A percentile compares a stretch with the other conserved stretches of the same genome.
Conservation (phyloP, 2,329 filamentous ascomycete genomes). For the Daldinia sp. region DNA sequence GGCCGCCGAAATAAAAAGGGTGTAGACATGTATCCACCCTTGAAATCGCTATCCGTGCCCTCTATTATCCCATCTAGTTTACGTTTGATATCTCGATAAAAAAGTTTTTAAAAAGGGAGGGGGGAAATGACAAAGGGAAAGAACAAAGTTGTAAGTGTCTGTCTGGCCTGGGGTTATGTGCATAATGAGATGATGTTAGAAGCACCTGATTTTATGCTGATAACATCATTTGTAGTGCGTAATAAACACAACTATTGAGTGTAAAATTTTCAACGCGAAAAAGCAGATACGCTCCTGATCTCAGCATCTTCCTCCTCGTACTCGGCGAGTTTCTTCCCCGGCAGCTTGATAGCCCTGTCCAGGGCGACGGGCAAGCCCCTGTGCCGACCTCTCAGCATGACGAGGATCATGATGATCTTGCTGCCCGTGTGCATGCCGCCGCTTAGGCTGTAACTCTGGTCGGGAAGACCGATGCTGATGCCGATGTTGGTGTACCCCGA, state of each 20-base stretch:
- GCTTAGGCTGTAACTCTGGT: conserved; percentile 65
- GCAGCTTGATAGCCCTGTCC: conserved; percentile 65
- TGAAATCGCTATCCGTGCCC: neutral
- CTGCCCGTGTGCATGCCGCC: conserved; percentile 66
- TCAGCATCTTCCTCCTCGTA: conserved; percentile 54
- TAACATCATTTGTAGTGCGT: neutral
- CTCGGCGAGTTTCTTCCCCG: conserved; percentile 47
- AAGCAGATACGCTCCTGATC: conserved; percentile 39
- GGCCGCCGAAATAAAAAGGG: neutral
- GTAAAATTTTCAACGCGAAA: conserved; percentile 8
- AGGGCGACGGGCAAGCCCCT: conserved; percentile 68
- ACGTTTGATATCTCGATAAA: conserved; percentile 2
- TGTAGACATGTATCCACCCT: neutral
- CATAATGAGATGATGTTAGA: neutral
- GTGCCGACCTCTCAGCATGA: conserved; percentile 69
- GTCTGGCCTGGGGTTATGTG: neutral
- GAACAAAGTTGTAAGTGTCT: neutral
- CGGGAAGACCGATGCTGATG: conserved; percentile 67
- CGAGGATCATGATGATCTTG: conserved; percentile 69
- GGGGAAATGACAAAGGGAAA: conserved; percentile 1
- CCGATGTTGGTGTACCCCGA: conserved; percentile 73
- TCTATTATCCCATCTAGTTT: conserved; percentile 1
- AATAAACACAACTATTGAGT: neutral
- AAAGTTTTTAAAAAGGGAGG: neutral
- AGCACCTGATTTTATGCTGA: neutral